A percentile compares a stretch with the other conserved stretches of the same genome.
Conservation (phyloP, 768 basidiomycete genomes). For the Pleurotus giganteus region DNA sequence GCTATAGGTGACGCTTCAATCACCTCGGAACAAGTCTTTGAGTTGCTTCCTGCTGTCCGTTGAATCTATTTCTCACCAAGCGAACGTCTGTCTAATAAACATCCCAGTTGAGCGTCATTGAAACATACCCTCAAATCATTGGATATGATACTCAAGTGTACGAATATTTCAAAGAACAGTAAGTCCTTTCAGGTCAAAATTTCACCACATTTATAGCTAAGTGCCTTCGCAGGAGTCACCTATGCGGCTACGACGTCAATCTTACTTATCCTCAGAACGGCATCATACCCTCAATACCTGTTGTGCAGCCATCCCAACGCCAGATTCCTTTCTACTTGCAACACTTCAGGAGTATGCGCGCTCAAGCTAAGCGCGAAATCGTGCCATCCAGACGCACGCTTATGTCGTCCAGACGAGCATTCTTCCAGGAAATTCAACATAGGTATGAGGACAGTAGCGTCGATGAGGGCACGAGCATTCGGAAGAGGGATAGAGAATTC, state of each 20-base stretch:
- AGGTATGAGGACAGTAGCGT: not conserved
- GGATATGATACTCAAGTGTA: slow-evolving; percentile 67
- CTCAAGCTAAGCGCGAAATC: not conserved
- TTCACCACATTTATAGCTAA: not conserved
- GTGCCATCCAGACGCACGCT: not conserved
- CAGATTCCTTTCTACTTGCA: not conserved
- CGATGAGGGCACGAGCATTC: not conserved
- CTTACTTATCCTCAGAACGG: slow-evolving; percentile 10
- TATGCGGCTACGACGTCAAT: slow-evolving; percentile 9
- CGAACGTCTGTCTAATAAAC: not conserved
- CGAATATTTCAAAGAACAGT: slow-evolving; percentile 71
- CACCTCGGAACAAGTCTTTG: slow-evolving; percentile 46
- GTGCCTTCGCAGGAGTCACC: not conserved
- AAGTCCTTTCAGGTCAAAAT: slow-evolving; percentile 18
- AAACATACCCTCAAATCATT: slow-evolving; percentile 77
- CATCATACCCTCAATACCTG: not conserved
- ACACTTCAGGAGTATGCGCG: not conserved
- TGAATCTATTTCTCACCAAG: not conserved
- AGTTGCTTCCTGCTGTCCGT: slow-evolving; percentile 55
- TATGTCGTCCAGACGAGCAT: not conserved
- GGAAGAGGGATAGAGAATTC: slow-evolving; percentile 22
- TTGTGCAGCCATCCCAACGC: not conserved
- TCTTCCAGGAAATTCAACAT: not conserved
- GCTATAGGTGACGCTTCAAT: slow-evolving; percentile 71
- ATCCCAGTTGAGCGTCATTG: slow-evolving; percentile 49